Conservation (phyloP, 2,329 filamentous ascomycete species). For the Pestalotiopsis fici region DNA sequence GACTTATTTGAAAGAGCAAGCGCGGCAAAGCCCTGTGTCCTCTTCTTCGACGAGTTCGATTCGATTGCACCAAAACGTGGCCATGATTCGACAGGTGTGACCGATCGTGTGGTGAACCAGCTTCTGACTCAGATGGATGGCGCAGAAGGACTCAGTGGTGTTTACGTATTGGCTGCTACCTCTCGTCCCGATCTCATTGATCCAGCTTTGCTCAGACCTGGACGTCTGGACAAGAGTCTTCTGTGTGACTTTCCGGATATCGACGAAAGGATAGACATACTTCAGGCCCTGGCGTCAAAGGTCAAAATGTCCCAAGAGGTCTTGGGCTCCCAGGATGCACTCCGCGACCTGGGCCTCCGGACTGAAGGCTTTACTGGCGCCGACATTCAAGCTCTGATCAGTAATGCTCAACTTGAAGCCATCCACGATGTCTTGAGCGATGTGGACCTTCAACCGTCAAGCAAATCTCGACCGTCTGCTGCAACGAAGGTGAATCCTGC, state of each 20-base stretch:
- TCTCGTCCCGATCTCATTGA: slow-evolving; percentile 94
- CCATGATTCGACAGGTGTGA: slow-evolving; percentile 97
- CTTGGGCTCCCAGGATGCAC: slow-evolving; percentile 50
- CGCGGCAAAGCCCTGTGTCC: slow-evolving; percentile 87
- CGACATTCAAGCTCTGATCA: slow-evolving; percentile 91
- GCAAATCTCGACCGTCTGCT: slow-evolving; percentile 29
- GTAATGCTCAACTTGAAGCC: slow-evolving; percentile 94
- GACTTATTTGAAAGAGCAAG: slow-evolving; percentile 92
- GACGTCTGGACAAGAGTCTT: slow-evolving; percentile 88
- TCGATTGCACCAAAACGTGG: slow-evolving; percentile 96
- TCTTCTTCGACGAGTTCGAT: slow-evolving; percentile 99
- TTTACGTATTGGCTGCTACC: slow-evolving; percentile 95
- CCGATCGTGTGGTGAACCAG: slow-evolving; percentile 97
- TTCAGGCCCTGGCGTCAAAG: slow-evolving; percentile 80
- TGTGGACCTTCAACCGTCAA: slow-evolving; percentile 35
- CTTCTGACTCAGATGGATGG: slow-evolving; percentile 98
- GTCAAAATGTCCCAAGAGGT: slow-evolving; percentile 73
- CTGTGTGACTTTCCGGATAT: slow-evolving; percentile 84
- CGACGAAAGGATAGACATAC: slow-evolving; percentile 85
- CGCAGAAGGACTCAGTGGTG: slow-evolving; percentile 89
- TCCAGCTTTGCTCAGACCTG: slow-evolving; percentile 86
- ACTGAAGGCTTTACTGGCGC: slow-evolving; percentile 94
- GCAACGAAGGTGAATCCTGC: slow-evolving; percentile 36
- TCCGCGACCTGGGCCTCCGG: slow-evolving; percentile 73
- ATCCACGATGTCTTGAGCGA: slow-evolving; percentile 89